Percentiles rank a stretch among this genome's conserved stretches.
Evolutionary conservation across 495 filamentous ascomycete species (phyloP).

Genomic region (Pseudomonodictys pantanalensis): DNA sequence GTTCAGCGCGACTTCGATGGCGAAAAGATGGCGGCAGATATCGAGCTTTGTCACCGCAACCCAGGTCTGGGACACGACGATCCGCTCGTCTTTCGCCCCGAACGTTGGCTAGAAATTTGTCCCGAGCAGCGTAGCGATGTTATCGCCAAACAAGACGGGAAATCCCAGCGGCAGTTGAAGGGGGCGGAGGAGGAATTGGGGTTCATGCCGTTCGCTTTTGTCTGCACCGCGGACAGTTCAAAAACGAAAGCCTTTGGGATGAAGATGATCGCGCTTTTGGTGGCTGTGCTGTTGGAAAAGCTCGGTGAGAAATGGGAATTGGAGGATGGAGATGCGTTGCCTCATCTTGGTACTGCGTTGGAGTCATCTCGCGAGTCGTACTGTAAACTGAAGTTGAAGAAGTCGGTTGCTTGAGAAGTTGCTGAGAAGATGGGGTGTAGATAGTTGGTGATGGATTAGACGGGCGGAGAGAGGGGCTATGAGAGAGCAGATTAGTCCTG

Average conservation of each 20-base stretch:
- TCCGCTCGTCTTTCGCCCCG: conserved; percentile 39
- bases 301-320: no score
- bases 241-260: conserved; percentile 48
- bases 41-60: conserved; percentile 47
- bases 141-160: no score
- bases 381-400: no score
- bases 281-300: conserved; percentile 23
- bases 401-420: no score
- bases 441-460: no score
- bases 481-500: no score
- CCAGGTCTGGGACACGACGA: conserved; percentile 37
- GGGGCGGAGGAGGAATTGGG: not conserved
- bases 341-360: no score
- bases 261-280: conserved; percentile 52
- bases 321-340: no score
- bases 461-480: no score
- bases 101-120: conserved; percentile 38
- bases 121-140: conserved; percentile 22
- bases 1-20: conserved; percentile 49
- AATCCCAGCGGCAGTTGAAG: conserved; percentile 12
- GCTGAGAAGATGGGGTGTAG: no score
- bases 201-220: conserved; percentile 58
- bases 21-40: conserved; percentile 42
- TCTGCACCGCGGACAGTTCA: conserved; percentile 48
- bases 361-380: no score